These are phyloP conservation scores for Phaeophleospora eucalypticola DNA, from an alignment of 2,329 filamentous ascomycete genomes.

Conservation along the genomic window DNA sequence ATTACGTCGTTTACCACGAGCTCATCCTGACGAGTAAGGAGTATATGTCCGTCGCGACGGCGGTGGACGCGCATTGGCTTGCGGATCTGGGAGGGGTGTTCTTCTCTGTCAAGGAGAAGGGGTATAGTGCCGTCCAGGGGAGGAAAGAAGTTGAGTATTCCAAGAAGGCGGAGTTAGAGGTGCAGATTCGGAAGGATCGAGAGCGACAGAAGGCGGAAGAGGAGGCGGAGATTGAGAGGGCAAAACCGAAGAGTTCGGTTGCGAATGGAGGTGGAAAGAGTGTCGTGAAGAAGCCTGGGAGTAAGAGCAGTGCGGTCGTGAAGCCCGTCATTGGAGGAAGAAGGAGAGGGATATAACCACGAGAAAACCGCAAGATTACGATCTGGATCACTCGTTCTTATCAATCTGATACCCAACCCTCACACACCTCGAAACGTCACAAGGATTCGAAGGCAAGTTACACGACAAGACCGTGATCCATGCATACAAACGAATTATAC, in stretches of 20 bases:
- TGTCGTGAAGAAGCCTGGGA: slow-evolving; percentile 17
- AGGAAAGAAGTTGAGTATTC: slow-evolving; percentile 30
- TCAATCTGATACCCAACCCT: no score
- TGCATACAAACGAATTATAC: no score
- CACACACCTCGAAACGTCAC: no score
- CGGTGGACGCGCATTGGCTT: slow-evolving; percentile 95
- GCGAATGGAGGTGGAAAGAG: slow-evolving; percentile 11
- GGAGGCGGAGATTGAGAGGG: slow-evolving; percentile 9
- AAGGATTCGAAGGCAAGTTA: no score
- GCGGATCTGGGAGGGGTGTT: slow-evolving; percentile 95
- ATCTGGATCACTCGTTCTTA: no score
- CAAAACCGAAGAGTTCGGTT: background rate
- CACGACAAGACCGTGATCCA: no score
- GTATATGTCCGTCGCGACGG: slow-evolving; percentile 96
- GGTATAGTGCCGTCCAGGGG: slow-evolving; percentile 46
- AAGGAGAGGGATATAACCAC: slow-evolving; percentile 7
- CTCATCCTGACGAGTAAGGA: slow-evolving; percentile 94
- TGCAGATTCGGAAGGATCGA: slow-evolving; percentile 28
- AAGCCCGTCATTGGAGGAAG: slow-evolving; percentile 26
- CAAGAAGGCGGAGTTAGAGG: slow-evolving; percentile 30
- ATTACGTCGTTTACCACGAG: slow-evolving; percentile 98
- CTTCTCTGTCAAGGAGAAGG: slow-evolving; percentile 96
- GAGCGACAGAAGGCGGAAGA: slow-evolving; percentile 17
- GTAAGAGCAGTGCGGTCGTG: slow-evolving; percentile 28
- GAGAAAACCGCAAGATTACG: no score